A percentile compares a stretch with the other conserved stretches of the same genome.
These are phyloP conservation scores for Heracleum sosnowskyi DNA, from an alignment of 129 eudicot species.

Conservation along the genomic window DNA sequence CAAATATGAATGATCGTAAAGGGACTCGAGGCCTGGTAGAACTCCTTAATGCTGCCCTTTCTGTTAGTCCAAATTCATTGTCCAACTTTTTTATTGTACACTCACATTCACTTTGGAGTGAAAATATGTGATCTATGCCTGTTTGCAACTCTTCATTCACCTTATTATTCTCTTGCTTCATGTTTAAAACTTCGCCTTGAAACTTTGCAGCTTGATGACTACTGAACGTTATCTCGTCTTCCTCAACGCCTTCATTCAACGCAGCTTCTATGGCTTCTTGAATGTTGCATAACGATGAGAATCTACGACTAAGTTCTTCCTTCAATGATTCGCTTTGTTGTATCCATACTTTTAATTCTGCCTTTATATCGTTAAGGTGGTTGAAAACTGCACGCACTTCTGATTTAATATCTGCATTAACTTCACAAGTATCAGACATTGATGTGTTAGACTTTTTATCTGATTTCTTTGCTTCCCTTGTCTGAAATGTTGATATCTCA, in stretches of 20 bases:
- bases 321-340: slow-evolving; percentile 44
- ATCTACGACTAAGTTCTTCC: slow-evolving; percentile 52
- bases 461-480: slow-evolving; percentile 26
- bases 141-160: slow-evolving; percentile 71
- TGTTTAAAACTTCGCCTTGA: slow-evolving; percentile 73
- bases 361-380: slow-evolving; percentile 51
- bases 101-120: slow-evolving; percentile 47
- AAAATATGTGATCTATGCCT: slow-evolving; percentile 44
- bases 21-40: slow-evolving; percentile 38
- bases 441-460: slow-evolving; percentile 33
- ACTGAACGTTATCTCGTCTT: slow-evolving; percentile 53
- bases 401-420: slow-evolving; percentile 38
- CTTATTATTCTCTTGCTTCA: slow-evolving; percentile 86
- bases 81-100: slow-evolving; percentile 45
- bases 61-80: slow-evolving; percentile 39
- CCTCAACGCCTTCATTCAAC: slow-evolving; percentile 62
- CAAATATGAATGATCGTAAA: slow-evolving; percentile 66
- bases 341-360: slow-evolving; percentile 56
- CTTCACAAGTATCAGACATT: slow-evolving; percentile 20
- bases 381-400: slow-evolving; percentile 57
- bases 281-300: slow-evolving; percentile 41
- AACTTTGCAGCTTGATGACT: slow-evolving; percentile 80
- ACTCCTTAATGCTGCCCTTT: slow-evolving; percentile 11
- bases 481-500: slow-evolving; percentile 30
- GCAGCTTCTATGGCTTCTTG: slow-evolving; percentile 56